phyloP scores from a whole-genome alignment of 2,329 filamentous ascomycete species.

The Nakataea oryzae region DNA sequence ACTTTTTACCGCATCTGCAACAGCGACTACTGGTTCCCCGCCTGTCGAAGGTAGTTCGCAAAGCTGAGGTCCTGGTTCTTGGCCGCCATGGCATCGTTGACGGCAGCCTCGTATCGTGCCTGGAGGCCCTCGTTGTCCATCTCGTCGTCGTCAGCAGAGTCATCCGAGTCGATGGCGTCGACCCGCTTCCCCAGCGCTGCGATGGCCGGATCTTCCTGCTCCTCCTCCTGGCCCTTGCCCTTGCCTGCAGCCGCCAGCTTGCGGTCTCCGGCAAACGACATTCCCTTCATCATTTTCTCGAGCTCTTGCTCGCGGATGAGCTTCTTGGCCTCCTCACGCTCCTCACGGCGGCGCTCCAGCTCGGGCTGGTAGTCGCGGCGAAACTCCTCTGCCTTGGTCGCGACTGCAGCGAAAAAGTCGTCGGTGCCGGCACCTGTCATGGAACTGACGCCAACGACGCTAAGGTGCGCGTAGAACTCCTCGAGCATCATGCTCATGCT shows the following conservation, averaged over 20 bases:
- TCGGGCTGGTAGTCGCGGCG: conserved; percentile 85
- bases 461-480: conserved; percentile 92
- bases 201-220: conserved; percentile 14
- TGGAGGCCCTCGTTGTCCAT: conserved; percentile 56
- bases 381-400: conserved; percentile 82
- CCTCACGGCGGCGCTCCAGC: conserved; percentile 64
- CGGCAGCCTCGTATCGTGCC: conserved; percentile 65
- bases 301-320: conserved; percentile 68
- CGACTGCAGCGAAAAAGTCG: conserved; percentile 85
- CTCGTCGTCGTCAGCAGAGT: conserved; percentile 34
- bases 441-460: conserved; percentile 84
- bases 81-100: conserved; percentile 47
- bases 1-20: too few relatives aligned
- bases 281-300: conserved; percentile 89
- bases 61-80: conserved; percentile 48
- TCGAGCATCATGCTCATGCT: conserved; percentile 97
- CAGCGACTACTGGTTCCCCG: conserved; percentile 12
- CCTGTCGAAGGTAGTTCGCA: conserved; percentile 46
- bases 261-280: conserved; percentile 40
- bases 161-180: conserved; percentile 29
- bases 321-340: conserved; percentile 67
- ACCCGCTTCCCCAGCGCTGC: conserved; percentile 1
- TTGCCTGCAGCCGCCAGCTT: conserved; percentile 19
- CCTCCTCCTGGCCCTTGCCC: conserved; percentile 32
- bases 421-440: conserved; percentile 88